phyloP scores from a whole-genome alignment of 2,329 filamentous ascomycete genomes.

The Hyphodiscus sp. region DNA sequence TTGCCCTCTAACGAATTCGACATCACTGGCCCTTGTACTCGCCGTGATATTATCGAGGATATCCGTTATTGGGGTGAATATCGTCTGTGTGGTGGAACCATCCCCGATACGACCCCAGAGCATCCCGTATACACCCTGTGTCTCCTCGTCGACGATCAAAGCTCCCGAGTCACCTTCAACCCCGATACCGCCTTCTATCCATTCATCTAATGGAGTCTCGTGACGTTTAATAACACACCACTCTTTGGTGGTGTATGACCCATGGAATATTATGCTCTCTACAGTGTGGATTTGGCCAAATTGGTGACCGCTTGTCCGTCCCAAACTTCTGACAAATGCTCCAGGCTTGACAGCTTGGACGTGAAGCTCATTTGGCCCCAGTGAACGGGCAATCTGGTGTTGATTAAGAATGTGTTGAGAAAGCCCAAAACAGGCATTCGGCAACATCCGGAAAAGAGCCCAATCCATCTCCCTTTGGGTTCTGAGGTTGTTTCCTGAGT shows the following conservation, averaged over 20 bases:
- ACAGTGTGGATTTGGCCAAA: slow-evolving; percentile 3
- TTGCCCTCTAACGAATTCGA: neutral
- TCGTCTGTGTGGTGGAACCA: neutral
- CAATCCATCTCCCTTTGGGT: neutral
- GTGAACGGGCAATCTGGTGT: neutral
- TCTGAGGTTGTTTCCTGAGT: neutral
- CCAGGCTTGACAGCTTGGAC: neutral
- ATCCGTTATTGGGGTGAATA: slow-evolving; percentile 5
- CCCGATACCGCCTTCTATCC: slow-evolving; percentile 4
- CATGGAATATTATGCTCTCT: slow-evolving; percentile 1
- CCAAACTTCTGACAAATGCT: slow-evolving; percentile 2
- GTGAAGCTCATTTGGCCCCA: neutral
- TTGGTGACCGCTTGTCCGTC: slow-evolving; percentile 1
- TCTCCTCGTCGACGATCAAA: slow-evolving; percentile 3
- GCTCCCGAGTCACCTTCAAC: slow-evolving; percentile 4
- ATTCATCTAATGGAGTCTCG: neutral
- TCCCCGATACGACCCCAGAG: slow-evolving; percentile 6
- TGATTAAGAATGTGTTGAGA: neutral
- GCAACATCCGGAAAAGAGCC: neutral
- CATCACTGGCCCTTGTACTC: neutral
- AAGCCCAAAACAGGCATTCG: neutral
- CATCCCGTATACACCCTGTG: slow-evolving; percentile 4
- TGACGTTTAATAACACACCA: slow-evolving; percentile 3
- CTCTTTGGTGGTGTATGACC: neutral
- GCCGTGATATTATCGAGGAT: slow-evolving; percentile 3